Evolutionary conservation across 108 stramenopile genomes (phyloP).

Genomic region (Poteriospumella lacustris): DNA sequence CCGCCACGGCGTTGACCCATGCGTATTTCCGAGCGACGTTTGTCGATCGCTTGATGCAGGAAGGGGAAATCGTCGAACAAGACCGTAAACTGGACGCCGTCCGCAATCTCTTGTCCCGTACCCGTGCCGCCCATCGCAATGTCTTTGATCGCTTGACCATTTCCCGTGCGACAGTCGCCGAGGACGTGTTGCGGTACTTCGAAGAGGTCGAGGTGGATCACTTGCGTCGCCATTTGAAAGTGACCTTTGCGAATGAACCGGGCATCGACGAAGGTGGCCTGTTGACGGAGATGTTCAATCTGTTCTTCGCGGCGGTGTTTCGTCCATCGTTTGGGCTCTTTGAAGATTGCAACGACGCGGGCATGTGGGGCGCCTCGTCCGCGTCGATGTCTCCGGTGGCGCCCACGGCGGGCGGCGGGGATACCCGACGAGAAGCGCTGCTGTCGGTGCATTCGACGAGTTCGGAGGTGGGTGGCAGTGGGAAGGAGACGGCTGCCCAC

Average conservation of each 20-base stretch:
- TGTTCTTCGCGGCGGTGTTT: conserved; percentile 39
- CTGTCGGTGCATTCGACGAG: too few species aligned
- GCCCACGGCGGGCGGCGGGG: too few species aligned
- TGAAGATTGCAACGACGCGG: conserved; percentile 18
- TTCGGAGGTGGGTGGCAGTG: too few species aligned
- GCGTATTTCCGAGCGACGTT: conserved; percentile 42
- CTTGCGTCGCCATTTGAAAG: conserved; percentile 25
- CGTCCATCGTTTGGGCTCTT: conserved; percentile 31
- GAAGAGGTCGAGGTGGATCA: neutral
- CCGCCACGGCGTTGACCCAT: conserved; percentile 10
- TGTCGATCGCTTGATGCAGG: conserved; percentile 38
- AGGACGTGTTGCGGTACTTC: conserved; percentile 30
- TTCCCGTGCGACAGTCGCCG: conserved; percentile 25
- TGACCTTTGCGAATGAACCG: conserved; percentile 38
- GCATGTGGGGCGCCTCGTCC: neutral
- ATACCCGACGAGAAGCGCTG: too few species aligned
- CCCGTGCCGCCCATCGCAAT: neutral
- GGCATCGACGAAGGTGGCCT: conserved; percentile 44
- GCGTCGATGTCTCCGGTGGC: too few species aligned
- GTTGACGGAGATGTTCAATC: conserved; percentile 42
- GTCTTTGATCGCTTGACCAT: neutral
- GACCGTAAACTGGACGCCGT: conserved; percentile 41
- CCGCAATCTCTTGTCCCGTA: neutral
- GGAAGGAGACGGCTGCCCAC: too few species aligned
- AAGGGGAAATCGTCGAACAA: conserved; percentile 42